phyloP scores from a whole-genome alignment of 305 asterid genomes.

The Solanum hybrid region DNA sequence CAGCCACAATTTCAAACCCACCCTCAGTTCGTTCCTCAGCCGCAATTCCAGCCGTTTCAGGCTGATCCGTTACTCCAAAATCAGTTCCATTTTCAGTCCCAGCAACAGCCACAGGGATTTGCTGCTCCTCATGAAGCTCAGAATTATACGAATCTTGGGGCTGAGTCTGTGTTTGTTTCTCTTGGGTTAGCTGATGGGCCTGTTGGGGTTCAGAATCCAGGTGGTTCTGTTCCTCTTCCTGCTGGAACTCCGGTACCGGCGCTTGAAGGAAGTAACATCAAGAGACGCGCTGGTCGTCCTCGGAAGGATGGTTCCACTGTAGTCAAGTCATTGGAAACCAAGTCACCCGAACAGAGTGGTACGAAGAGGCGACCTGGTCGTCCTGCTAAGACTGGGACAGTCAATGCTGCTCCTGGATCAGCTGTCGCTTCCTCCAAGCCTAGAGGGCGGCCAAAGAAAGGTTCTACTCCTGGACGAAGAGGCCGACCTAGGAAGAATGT shows the following conservation, averaged over 20 bases:
- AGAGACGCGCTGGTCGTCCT: slow-evolving; percentile 48
- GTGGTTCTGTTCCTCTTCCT: neutral
- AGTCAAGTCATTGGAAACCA: neutral
- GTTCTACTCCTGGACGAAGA: slow-evolving; percentile 32
- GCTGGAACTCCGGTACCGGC: neutral
- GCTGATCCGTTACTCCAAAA: slow-evolving; percentile 1
- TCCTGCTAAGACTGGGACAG: slow-evolving; percentile 25
- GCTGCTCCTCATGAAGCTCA: neutral
- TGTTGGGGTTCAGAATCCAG: neutral
- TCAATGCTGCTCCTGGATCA: slow-evolving; percentile 12
- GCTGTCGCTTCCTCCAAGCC: neutral
- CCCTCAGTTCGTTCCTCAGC: neutral
- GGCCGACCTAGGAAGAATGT: slow-evolving; percentile 29
- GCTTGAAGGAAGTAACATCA: neutral
- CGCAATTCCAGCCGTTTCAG: neutral
- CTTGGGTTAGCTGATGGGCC: slow-evolving; percentile 38
- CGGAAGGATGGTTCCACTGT: slow-evolving; percentile 15
- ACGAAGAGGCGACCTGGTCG: slow-evolving; percentile 47
- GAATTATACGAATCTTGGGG: neutral
- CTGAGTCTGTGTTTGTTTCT: slow-evolving; percentile 26
- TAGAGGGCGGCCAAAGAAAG: slow-evolving; percentile 7
- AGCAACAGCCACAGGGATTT: neutral
- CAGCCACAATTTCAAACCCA: neutral
- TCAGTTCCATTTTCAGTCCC: neutral
- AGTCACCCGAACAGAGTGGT: neutral